Percentiles rank a stretch among this genome's conserved stretches.
Conservation (phyloP, 352 stramenopile genomes). For the Phytophthora fragariaefolia region DNA sequence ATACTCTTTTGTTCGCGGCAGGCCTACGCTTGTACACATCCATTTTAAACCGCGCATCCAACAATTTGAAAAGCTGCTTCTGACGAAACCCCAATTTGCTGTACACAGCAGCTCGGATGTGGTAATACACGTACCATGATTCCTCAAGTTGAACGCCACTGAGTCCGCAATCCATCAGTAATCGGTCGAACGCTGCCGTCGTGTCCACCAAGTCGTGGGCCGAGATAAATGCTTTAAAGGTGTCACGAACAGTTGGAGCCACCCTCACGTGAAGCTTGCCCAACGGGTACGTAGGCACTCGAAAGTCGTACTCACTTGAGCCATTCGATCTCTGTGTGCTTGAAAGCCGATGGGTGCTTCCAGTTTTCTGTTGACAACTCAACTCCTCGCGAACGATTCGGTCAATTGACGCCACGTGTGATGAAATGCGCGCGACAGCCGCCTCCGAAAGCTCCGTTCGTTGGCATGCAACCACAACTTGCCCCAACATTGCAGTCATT, state of each 20-base stretch:
- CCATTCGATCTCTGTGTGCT: slow-evolving; percentile 24
- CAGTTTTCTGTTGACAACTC: slow-evolving; percentile 26
- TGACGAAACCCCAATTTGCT: slow-evolving; percentile 64
- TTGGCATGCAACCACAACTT: slow-evolving; percentile 53
- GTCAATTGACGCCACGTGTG: slow-evolving; percentile 55
- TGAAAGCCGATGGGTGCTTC: slow-evolving; percentile 46
- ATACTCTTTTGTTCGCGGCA: slow-evolving; percentile 55
- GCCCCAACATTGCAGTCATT: slow-evolving; percentile 42
- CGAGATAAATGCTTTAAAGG: slow-evolving; percentile 55
- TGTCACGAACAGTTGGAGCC: slow-evolving; percentile 19
- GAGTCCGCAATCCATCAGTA: slow-evolving; percentile 52
- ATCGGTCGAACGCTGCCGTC: slow-evolving; percentile 43
- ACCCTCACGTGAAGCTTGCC: neutral
- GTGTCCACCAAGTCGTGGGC: slow-evolving; percentile 59
- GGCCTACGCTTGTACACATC: slow-evolving; percentile 53
- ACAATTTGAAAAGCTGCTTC: slow-evolving; percentile 68
- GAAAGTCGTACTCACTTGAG: slow-evolving; percentile 13
- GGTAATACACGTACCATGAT: slow-evolving; percentile 57
- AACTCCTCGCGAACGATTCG: slow-evolving; percentile 65
- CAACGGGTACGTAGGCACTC: neutral
- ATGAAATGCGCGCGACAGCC: slow-evolving; percentile 55
- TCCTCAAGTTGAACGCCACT: slow-evolving; percentile 44
- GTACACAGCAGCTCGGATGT: slow-evolving; percentile 53
- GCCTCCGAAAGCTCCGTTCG: slow-evolving; percentile 59
- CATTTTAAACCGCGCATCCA: slow-evolving; percentile 53